A percentile compares a stretch with the other conserved stretches of the same genome.
Conservation (phyloP, 2,329 filamentous ascomycete genomes). For the Ophiostoma perfectum region DNA sequence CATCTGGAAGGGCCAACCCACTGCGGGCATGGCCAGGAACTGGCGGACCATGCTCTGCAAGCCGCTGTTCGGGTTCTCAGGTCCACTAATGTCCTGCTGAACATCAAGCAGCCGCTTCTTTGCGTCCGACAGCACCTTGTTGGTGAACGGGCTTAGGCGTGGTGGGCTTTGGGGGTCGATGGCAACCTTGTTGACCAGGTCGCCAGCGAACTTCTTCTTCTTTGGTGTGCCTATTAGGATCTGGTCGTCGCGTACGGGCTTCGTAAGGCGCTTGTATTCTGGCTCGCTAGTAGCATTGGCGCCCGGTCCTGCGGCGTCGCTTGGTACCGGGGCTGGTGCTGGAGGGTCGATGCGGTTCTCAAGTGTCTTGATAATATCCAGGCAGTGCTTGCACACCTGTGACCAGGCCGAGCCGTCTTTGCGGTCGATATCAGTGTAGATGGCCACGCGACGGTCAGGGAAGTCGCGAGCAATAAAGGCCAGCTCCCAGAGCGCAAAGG, state of each 20-base stretch:
- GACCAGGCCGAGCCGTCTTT: constrained; percentile 74
- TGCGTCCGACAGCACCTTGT: constrained; percentile 45
- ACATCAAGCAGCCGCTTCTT: constrained; percentile 48
- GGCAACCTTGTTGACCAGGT: constrained; percentile 40
- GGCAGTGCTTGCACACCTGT: constrained; percentile 65
- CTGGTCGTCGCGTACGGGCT: constrained; percentile 41
- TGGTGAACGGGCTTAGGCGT: constrained; percentile 47
- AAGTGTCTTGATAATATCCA: constrained; percentile 63
- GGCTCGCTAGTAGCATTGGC: constrained; percentile 20
- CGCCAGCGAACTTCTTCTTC: constrained; percentile 36
- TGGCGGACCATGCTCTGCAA: constrained; percentile 44
- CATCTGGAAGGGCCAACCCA: constrained; percentile 66
- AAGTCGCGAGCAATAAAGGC: constrained; percentile 71
- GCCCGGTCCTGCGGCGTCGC: constrained; percentile 26
- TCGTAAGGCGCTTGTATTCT: constrained; percentile 35
- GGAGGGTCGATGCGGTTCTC: constrained; percentile 57
- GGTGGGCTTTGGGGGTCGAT: constrained; percentile 46
- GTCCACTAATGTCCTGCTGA: constrained; percentile 49
- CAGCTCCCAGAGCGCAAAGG: constrained; percentile 89
- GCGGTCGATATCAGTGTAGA: constrained; percentile 84
- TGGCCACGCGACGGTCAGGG: constrained; percentile 67
- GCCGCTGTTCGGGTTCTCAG: constrained; percentile 45
- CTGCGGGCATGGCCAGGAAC: constrained; percentile 42
- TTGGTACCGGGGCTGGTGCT: constrained; percentile 32
- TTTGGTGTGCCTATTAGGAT: constrained; percentile 40